Percentiles rank a stretch among this genome's conserved stretches.
Evolutionary conservation across 176 grass and related monocot genomes (phyloP).

Genomic region (Carex littledalei): DNA sequence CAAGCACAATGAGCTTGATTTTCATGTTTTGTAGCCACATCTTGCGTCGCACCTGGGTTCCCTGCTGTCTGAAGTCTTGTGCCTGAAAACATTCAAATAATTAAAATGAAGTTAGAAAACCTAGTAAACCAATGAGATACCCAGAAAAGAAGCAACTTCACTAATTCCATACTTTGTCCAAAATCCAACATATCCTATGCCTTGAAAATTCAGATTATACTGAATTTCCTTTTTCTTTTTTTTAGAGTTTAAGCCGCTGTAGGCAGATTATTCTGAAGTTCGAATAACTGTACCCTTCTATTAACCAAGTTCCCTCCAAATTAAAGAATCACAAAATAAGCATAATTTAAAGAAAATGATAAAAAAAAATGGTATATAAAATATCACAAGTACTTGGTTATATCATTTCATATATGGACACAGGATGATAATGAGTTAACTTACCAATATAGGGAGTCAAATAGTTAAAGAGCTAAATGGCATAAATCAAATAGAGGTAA

Average conservation of each 20-base stretch:
- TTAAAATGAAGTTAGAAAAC: background rate
- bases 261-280: background rate
- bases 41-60: slow-evolving; percentile 71
- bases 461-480: background rate
- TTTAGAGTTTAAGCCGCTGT: too few species aligned
- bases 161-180: background rate
- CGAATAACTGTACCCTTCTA: background rate
- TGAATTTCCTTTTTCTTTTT: too few species aligned
- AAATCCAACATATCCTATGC: background rate
- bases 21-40: slow-evolving; percentile 99
- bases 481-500: background rate
- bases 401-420: background rate
- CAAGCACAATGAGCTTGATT: slow-evolving; percentile 87
- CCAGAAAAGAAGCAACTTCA: background rate
- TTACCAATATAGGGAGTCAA: background rate
- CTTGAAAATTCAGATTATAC: background rate
- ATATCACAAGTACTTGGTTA: background rate
- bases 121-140: background rate
- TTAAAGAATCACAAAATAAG: background rate
- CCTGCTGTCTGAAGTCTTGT: slow-evolving; percentile 76
- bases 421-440: background rate
- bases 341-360: background rate
- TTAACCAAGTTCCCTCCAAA: background rate
- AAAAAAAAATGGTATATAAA: background rate
- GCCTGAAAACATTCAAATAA: slow-evolving; percentile 34